Evolutionary conservation across 202 grass and related monocot species (phyloP).

Genomic region (Sporobolus alterniflorus): DNA sequence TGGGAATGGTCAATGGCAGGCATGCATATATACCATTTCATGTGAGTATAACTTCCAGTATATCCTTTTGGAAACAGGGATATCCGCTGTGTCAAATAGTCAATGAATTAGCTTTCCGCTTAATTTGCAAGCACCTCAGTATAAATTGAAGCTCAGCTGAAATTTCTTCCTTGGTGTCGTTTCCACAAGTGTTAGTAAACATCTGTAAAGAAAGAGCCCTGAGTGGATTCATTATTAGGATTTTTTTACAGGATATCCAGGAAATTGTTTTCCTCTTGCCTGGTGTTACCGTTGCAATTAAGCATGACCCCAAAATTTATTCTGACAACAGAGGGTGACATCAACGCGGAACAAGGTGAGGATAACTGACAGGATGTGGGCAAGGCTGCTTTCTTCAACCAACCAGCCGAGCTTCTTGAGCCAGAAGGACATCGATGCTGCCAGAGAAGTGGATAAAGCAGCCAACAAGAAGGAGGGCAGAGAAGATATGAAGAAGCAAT

Average conservation of each 20-base stretch:
- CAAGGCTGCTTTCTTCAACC: slow-evolving; percentile 89
- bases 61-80: background rate
- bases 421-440: slow-evolving; percentile 58
- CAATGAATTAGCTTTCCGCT: background rate
- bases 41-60: slow-evolving; percentile 64
- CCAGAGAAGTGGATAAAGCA: slow-evolving; percentile 35
- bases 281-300: background rate
- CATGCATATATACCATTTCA: slow-evolving; percentile 86
- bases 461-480: slow-evolving; percentile 32
- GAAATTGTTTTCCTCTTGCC: background rate
- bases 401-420: slow-evolving; percentile 96
- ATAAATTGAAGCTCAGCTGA: background rate
- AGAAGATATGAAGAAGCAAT: slow-evolving; percentile 26
- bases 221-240: background rate
- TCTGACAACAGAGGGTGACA: slow-evolving; percentile 74
- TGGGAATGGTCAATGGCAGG: slow-evolving; percentile 85
- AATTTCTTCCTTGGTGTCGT: background rate
- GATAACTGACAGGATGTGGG: slow-evolving; percentile 97
- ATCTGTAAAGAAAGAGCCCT: background rate
- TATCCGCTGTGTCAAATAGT: no score
- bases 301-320: slow-evolving; percentile 15
- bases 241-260: background rate
- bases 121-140: background rate
- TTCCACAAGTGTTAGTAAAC: background rate
- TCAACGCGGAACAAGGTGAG: slow-evolving; percentile 85